phyloP scores from a whole-genome alignment of 352 stramenopile species.

The Globisporangium solare region DNA sequence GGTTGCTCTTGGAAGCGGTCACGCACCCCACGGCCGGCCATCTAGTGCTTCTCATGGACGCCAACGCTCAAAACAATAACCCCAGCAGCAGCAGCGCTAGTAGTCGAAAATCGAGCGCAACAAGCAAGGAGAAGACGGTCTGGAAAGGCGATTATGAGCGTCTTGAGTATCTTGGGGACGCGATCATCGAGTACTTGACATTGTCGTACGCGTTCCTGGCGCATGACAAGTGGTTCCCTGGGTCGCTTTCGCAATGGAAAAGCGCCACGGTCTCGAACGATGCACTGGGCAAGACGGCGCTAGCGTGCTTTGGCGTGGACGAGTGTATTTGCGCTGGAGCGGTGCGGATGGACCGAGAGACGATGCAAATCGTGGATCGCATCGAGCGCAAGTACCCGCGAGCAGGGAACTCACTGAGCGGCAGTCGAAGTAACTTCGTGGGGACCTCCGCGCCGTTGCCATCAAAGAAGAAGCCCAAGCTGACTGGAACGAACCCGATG shows the following conservation, averaged over 20 bases:
- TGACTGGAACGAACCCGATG: conserved; percentile 28
- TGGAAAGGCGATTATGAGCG: conserved; percentile 88
- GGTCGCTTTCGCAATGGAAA: conserved; percentile 80
- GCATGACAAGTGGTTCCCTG: conserved; percentile 71
- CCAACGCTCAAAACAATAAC: background rate
- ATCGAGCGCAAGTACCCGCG: conserved; percentile 49
- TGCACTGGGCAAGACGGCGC: conserved; percentile 74
- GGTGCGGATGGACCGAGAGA: conserved; percentile 67
- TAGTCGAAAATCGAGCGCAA: conserved; percentile 5
- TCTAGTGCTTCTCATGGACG: conserved; percentile 44
- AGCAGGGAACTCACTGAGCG: background rate
- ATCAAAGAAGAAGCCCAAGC: conserved; percentile 14
- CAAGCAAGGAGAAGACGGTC: conserved; percentile 30
- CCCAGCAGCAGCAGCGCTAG: background rate
- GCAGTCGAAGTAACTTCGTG: conserved; percentile 5
- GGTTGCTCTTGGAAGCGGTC: conserved; percentile 68
- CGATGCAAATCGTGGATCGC: conserved; percentile 37
- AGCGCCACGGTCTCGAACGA: conserved; percentile 84
- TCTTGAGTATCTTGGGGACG: conserved; percentile 86
- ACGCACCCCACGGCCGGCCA: conserved; percentile 70
- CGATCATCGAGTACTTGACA: conserved; percentile 87
- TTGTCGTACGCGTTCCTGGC: conserved; percentile 75
- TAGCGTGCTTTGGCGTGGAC: conserved; percentile 76
- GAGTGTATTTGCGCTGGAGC: conserved; percentile 67
- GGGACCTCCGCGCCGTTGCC: background rate